Percentiles rank a stretch among this genome's conserved stretches.
phyloP scores from a whole-genome alignment of 164 flowering plant species.

The Sextonia rubra region DNA sequence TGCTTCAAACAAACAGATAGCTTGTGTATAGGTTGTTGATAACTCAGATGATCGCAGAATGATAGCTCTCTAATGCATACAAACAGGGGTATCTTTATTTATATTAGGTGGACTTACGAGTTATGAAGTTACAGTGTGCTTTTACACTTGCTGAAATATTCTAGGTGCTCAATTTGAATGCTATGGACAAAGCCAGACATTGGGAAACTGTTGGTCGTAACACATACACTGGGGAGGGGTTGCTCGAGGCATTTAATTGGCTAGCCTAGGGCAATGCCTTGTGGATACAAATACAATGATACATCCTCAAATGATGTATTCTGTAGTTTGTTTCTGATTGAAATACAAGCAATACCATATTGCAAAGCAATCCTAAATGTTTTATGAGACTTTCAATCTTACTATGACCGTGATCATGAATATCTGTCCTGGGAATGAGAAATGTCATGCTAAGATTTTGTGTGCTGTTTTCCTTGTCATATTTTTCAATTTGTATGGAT shows the following conservation, averaged over 20 bases:
- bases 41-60: slow-evolving; percentile 92
- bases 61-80: slow-evolving; percentile 83
- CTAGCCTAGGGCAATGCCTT: slow-evolving; percentile 93
- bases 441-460: neutral
- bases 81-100: slow-evolving; percentile 90
- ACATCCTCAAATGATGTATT: slow-evolving; percentile 58
- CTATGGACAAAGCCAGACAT: slow-evolving; percentile 93
- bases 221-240: slow-evolving; percentile 90
- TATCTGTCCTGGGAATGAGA: neutral
- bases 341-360: neutral
- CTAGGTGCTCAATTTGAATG: slow-evolving; percentile 75
- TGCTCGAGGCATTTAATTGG: slow-evolving; percentile 96
- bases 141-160: slow-evolving; percentile 84
- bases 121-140: slow-evolving; percentile 44
- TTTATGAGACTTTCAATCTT: neutral
- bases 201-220: slow-evolving; percentile 92
- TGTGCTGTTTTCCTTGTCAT: too few species aligned
- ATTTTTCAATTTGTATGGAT: neutral
- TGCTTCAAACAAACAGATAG: slow-evolving; percentile 99
- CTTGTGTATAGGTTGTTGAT: slow-evolving; percentile 92
- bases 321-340: neutral
- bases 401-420: neutral
- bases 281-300: slow-evolving; percentile 60
- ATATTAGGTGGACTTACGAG: slow-evolving; percentile 73
- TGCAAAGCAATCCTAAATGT: neutral